Evolutionary conservation across 2,329 filamentous ascomycete species (phyloP), one percentile per base, ranked within the genome.

Genomic region (Neonectria ditissima): DNA sequence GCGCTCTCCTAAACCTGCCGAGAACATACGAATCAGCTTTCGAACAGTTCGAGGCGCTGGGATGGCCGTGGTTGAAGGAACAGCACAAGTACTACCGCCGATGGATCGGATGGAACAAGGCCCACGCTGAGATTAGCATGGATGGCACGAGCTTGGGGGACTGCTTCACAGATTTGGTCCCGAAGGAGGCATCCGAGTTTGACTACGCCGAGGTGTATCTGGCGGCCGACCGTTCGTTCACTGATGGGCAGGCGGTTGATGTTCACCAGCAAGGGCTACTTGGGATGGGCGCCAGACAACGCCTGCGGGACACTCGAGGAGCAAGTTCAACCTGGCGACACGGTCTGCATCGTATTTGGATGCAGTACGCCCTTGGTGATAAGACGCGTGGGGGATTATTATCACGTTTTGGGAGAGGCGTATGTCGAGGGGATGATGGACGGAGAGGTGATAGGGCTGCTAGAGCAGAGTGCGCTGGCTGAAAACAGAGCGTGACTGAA

Each of bases 221-320:
- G 37, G 60, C 55, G 28, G 55, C 63, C 24, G 55, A 65, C 34
- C 41, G 60, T 24, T 30, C 41, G 60, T 24, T 30, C 63, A 34
- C 55, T 30, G 11, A 56, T 63, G 55, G 54, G 55, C 14, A 52
- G 63, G 22, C 50, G 63, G 9, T 44, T 65, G 24, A 62, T 65
- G 59, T 63, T 65, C 13, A 65, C 63, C 4, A n/a, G 32, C 11
- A 51, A 43, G 10, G 63, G 59, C 6, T 63, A 63, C 30, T 28
- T 65, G 8, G 63, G 63, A 20, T 65, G 63, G 63, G 63, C 51
- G 10, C 60, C 63, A 16, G 63, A 63, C 16, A 63, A 65, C 41
- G 47, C 47, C 4, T 56, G 47, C 41, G 63, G 60, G 16, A 28
- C 55, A 1, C 32, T 59, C 13, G 30, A 63, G 24, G 55, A 65